phyloP scores from a whole-genome alignment of 306 rosid genomes.

The Nissolia schottii region DNA sequence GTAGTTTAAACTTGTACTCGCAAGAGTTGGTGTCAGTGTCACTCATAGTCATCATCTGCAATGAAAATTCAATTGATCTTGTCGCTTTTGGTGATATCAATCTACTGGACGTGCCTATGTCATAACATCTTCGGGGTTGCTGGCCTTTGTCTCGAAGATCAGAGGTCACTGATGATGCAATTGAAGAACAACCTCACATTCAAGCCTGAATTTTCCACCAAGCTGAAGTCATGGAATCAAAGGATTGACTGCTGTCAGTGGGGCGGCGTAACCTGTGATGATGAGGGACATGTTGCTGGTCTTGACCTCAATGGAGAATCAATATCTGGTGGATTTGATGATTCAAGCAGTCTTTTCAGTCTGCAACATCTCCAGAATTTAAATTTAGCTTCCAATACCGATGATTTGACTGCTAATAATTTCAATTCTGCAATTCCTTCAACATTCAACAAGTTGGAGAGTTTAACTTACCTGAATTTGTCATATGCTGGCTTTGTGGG shows the following conservation, averaged over 20 bases:
- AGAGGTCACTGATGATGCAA: neutral
- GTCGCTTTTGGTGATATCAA: neutral
- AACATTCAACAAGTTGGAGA: neutral
- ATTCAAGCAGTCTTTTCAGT: slow-evolving; percentile 19
- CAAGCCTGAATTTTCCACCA: accelerated
- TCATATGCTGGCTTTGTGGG: slow-evolving; percentile 12
- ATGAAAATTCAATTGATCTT: neutral
- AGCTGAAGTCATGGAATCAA: slow-evolving; percentile 17
- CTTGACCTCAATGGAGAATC: slow-evolving; percentile 9
- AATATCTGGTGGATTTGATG: neutral
- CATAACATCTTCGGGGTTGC: neutral
- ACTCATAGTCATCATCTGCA: neutral
- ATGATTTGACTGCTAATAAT: neutral
- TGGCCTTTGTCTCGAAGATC: neutral
- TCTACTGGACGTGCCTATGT: neutral
- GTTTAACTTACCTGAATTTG: slow-evolving; percentile 18
- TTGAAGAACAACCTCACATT: neutral
- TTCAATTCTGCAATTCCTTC: slow-evolving; percentile 19
- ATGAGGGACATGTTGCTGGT: slow-evolving; percentile 16
- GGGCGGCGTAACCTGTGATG: neutral
- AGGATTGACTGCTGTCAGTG: slow-evolving; percentile 14
- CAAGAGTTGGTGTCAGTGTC: no score
- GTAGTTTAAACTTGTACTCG: no score
- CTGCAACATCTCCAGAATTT: slow-evolving; percentile 26
- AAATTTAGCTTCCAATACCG: no score